Evolutionary conservation across 2,329 filamentous ascomycete species (phyloP), one percentile per base, ranked within the genome.

Genomic region (Stagonosporopsis vannaccii): DNA sequence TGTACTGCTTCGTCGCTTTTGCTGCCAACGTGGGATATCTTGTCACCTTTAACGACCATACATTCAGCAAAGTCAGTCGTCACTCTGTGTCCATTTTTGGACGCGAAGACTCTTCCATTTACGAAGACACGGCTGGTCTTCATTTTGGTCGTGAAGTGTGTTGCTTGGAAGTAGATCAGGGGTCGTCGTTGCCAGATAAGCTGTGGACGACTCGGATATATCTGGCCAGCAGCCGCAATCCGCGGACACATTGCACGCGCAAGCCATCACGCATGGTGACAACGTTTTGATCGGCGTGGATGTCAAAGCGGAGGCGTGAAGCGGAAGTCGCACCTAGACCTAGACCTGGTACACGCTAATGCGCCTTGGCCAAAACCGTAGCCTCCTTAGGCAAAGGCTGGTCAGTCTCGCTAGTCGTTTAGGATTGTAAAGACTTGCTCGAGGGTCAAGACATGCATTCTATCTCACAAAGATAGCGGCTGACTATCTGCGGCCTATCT

Each of bases 101-200:
- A 43, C 19, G 49, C 43, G 28, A 60, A 57, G 13, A 60, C 48
- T 26, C 58, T 53, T 12, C 39, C 58, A 25, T 60, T 60, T 9
- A 57, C 30, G 17, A 60, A 60, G 6, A 60, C 42, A 17, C 36
- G 49, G 33, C 33, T 47, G 20, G 22, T 22, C n/a, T 41, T 26
- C 53, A 51, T 60, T 44, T 37, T 30, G 6, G 12, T 30, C 19
- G 30, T 39, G 2, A 7, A 15, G n/a, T 23, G 49, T 17, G 12
- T n/a, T 23, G 17, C 9, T 7, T 17, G 32, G 2, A n/a, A 20
- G 30, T n/a, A 7, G n/a, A 8, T 28, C 30, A 12, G 28, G 23
- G 23, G 13, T 6, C 4, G 23, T 20, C 19, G 6, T 17, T 28
- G 12, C 12, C 9, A 40, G 39, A 30, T 2, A 13, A 17, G n/a